Evolutionary conservation across 371 early-diverging fungal species (phyloP).

Genomic region (Circinella minor): DNA sequence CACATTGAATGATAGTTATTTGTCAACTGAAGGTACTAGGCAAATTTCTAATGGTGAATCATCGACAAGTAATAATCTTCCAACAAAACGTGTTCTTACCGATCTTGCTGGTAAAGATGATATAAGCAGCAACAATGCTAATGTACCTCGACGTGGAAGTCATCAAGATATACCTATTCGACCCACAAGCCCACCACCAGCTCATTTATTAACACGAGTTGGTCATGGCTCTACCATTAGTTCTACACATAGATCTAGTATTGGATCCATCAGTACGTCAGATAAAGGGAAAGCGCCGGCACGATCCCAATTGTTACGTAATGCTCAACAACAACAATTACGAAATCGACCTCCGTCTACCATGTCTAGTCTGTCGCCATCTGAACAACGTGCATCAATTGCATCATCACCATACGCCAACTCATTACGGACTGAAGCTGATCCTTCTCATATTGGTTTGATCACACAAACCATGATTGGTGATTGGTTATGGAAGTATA

Average conservation of each 20-base stretch:
- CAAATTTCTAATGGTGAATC: conserved; percentile 22
- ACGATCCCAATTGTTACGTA: conserved; percentile 3
- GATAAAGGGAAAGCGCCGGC: conserved; percentile 24
- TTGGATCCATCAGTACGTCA: conserved; percentile 29
- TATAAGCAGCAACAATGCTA: background rate
- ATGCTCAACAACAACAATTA: conserved; percentile 1
- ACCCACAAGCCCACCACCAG: conserved; percentile 27
- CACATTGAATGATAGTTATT: too few relatives aligned
- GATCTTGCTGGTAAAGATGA: conserved; percentile 17
- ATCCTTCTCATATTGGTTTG: conserved; percentile 62
- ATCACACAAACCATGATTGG: conserved; percentile 81
- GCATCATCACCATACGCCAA: conserved; percentile 13
- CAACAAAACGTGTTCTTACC: conserved; percentile 18
- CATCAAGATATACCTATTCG: background rate
- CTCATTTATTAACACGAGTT: conserved; percentile 22
- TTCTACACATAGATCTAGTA: conserved; percentile 23
- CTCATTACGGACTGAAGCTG: conserved; percentile 19
- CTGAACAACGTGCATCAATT: conserved; percentile 17
- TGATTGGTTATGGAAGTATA: conserved; percentile 72
- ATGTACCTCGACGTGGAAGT: background rate
- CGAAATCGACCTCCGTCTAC: conserved; percentile 10
- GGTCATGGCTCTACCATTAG: conserved; percentile 11
- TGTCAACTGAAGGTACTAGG: conserved; percentile 11
- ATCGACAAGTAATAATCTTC: background rate
- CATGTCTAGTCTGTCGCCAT: conserved; percentile 18